A percentile compares a stretch with the other conserved stretches of the same genome.
Conservation (phyloP, 228 moss, liverwort and hornwort genomes). For the Sphagnum magellanicum region DNA sequence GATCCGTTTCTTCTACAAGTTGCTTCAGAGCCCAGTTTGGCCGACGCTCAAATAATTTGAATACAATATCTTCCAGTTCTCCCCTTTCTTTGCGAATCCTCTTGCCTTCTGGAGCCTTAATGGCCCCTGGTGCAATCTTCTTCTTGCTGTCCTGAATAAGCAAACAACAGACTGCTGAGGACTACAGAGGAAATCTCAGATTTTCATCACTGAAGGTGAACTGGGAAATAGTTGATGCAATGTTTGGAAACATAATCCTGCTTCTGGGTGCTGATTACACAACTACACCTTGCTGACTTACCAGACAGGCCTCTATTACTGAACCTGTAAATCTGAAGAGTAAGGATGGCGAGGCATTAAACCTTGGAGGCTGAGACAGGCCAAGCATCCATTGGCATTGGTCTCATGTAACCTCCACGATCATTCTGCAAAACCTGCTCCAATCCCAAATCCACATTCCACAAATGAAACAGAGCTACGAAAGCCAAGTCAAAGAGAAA, state of each 20-base stretch:
- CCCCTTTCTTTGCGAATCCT: constrained; percentile 84
- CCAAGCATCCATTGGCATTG: constrained; percentile 72
- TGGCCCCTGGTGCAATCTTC: constrained; percentile 38
- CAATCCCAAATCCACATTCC: neutral
- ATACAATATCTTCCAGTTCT: constrained; percentile 81
- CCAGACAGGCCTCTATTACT: too few species aligned
- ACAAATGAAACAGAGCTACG: neutral
- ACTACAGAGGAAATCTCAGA: neutral
- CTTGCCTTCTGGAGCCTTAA: constrained; percentile 88
- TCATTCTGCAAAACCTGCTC: constrained; percentile 81
- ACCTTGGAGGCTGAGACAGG: constrained; percentile 61
- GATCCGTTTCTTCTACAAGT: constrained; percentile 88
- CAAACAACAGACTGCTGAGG: neutral
- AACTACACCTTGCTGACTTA: too few species aligned
- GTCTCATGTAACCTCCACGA: constrained; percentile 90
- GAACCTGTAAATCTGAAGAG: neutral
- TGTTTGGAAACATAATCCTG: too few species aligned
- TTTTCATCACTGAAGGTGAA: too few species aligned
- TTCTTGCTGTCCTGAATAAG: constrained; percentile 54
- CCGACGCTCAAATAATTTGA: constrained; percentile 82
- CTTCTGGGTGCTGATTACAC: too few species aligned
- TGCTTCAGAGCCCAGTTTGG: constrained; percentile 94
- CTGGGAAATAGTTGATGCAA: too few species aligned
- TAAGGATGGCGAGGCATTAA: neutral
- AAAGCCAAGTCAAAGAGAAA: neutral